A percentile compares a stretch with the other conserved stretches of the same genome.
phyloP scores from a whole-genome alignment of 805 yeast species.

The Schwanniomyces yamadae region DNA sequence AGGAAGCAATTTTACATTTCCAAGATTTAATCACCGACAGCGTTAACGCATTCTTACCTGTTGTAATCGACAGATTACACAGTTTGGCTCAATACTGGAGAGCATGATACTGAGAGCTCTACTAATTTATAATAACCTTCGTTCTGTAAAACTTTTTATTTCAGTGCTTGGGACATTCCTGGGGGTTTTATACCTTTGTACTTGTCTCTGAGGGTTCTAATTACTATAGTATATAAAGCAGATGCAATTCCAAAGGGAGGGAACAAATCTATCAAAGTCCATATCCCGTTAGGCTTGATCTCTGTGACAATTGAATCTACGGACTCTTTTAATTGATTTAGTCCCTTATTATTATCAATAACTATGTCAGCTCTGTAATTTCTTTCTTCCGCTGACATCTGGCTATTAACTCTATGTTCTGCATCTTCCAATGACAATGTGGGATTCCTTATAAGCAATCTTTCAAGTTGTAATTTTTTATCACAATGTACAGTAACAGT shows the following conservation, averaged over 20 bases:
- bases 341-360: conserved; percentile 54
- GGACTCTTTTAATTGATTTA: conserved; percentile 20
- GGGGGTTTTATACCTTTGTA: conserved; percentile 15
- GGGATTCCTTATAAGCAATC: conserved; percentile 68
- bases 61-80: conserved; percentile 92
- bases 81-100: conserved; percentile 98
- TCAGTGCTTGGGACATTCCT: too few species aligned
- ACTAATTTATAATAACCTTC: too few species aligned
- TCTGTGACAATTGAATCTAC: conserved; percentile 23
- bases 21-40: conserved; percentile 92
- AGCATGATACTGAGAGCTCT: too few species aligned
- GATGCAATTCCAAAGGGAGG: conserved; percentile 28
- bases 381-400: conserved; percentile 65
- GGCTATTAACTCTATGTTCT: conserved; percentile 67
- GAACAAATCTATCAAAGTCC: conserved; percentile 21
- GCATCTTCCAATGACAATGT: conserved; percentile 68
- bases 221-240: conserved; percentile 20
- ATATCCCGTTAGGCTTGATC: conserved; percentile 23
- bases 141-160: too few species aligned
- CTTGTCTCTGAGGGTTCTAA: conserved; percentile 18
- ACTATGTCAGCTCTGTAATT: conserved; percentile 61
- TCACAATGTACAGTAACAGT: conserved; percentile 68
- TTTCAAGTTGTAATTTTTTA: conserved; percentile 53
- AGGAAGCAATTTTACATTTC: conserved; percentile 92
- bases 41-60: conserved; percentile 90